phyloP scores from a whole-genome alignment of 305 asterid species.

The Fraxinus nigra region DNA sequence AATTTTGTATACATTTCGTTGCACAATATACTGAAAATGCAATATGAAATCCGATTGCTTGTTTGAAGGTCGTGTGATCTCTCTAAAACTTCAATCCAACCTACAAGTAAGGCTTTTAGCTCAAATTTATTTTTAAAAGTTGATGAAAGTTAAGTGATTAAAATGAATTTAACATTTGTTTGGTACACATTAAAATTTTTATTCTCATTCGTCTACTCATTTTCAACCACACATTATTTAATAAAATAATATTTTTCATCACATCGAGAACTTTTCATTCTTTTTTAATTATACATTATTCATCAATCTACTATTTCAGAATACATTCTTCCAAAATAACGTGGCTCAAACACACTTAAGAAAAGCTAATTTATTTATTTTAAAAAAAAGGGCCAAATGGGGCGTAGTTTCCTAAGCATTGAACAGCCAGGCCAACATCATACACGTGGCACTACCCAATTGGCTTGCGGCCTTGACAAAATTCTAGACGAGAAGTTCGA shows the following conservation, averaged over 20 bases:
- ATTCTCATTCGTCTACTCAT: no score
- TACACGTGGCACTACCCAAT: not conserved
- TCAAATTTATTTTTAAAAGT: not conserved
- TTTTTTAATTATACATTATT: no score
- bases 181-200: no score
- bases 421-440: not conserved
- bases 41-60: not conserved
- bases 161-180: not conserved
- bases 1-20: not conserved
- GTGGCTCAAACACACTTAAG: not conserved
- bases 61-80: not conserved
- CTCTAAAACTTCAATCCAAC: not conserved
- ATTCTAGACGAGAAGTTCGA: constrained; percentile 6
- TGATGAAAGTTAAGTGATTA: not conserved
- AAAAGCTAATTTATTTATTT: no score
- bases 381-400: not conserved
- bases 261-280: no score
- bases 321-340: no score
- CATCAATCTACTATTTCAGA: no score
- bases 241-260: no score
- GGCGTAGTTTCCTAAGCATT: not conserved
- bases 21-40: not conserved
- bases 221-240: no score
- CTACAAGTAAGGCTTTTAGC: not conserved
- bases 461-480: not conserved